These are phyloP conservation scores for Alternaria sp. DNA, from an alignment of 2,329 filamentous ascomycete species.

Conservation along the genomic window DNA sequence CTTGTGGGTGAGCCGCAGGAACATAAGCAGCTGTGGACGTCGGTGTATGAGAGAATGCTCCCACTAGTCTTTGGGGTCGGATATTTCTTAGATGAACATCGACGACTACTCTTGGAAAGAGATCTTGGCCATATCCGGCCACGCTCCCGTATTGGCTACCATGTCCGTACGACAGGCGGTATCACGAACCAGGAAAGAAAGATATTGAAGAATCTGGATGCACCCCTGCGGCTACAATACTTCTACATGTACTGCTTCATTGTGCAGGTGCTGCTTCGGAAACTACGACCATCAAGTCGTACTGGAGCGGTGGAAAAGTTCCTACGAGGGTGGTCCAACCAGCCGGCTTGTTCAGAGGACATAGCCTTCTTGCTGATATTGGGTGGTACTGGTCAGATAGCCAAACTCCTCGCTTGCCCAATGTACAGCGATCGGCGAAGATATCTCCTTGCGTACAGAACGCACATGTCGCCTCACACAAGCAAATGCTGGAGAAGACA, in stretches of 20 bases:
- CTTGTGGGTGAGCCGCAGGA: slow-evolving; percentile 42
- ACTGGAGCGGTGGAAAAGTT: slow-evolving; percentile 43
- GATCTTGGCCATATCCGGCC: slow-evolving; percentile 47
- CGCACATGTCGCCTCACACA: slow-evolving; percentile 47
- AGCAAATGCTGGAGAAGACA: slow-evolving; percentile 46
- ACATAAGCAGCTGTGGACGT: slow-evolving; percentile 46
- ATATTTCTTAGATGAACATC: slow-evolving; percentile 50
- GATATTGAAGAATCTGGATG: slow-evolving; percentile 44
- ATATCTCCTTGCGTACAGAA: slow-evolving; percentile 46
- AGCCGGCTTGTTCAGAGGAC: slow-evolving; percentile 47
- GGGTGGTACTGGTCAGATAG: slow-evolving; percentile 46
- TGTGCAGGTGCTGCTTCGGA: slow-evolving; percentile 44
- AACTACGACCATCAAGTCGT: slow-evolving; percentile 42
- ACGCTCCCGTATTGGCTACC: slow-evolving; percentile 45
- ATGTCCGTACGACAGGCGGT: slow-evolving; percentile 44
- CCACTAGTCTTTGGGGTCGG: slow-evolving; percentile 50
- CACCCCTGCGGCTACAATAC: slow-evolving; percentile 46
- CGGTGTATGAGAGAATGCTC: slow-evolving; percentile 49
- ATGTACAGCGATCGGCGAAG: slow-evolving; percentile 45
- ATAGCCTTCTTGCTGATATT: slow-evolving; percentile 48
- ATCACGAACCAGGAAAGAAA: slow-evolving; percentile 40
- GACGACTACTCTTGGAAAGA: slow-evolving; percentile 40
- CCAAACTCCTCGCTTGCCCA: slow-evolving; percentile 45
- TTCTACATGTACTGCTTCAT: slow-evolving; percentile 52
- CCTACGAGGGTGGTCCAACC: slow-evolving; percentile 43